A percentile compares a stretch with the other conserved stretches of the same genome.
phyloP scores from a whole-genome alignment of 2,329 filamentous ascomycete genomes.

The Emergomyces pasteurianus region DNA sequence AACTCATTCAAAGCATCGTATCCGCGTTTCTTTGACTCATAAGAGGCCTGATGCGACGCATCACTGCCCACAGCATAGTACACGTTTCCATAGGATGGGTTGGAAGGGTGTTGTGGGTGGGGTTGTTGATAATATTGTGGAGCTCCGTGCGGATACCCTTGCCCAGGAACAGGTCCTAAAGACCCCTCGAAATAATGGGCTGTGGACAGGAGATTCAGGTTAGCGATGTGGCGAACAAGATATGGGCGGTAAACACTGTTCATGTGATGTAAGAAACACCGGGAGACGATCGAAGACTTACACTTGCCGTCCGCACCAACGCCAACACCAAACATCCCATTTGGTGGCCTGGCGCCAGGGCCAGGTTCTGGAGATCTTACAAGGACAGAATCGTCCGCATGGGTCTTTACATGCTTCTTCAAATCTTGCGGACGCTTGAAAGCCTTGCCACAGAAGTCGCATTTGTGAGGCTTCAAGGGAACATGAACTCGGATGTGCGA shows the following conservation, averaged over 20 bases:
- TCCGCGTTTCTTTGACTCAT: constrained; percentile 70
- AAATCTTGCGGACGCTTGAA: constrained; percentile 98
- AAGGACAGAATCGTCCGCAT: constrained; percentile 83
- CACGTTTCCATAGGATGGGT: constrained; percentile 55
- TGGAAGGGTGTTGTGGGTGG: constrained; percentile 41
- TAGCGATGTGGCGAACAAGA: background rate
- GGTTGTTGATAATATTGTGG: constrained; percentile 39
- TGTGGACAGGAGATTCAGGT: constrained; percentile 23
- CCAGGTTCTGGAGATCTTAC: constrained; percentile 52
- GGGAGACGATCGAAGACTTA: constrained; percentile 12
- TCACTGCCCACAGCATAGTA: constrained; percentile 69
- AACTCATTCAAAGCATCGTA: constrained; percentile 87
- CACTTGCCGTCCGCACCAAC: constrained; percentile 23
- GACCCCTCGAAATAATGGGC: constrained; percentile 47
- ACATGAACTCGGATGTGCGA: constrained; percentile 98
- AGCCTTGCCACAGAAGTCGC: constrained; percentile 95
- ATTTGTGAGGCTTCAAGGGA: constrained; percentile 98
- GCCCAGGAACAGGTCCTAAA: constrained; percentile 35
- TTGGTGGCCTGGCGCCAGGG: constrained; percentile 30
- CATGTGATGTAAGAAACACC: no score
- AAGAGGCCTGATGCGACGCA: constrained; percentile 48
- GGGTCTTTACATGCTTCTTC: constrained; percentile 99
- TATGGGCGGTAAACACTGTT: background rate
- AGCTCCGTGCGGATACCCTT: constrained; percentile 30
- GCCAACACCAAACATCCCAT: constrained; percentile 27